Evolutionary conservation across 306 rosid species (phyloP).

Genomic region (Corylus heterophylla): DNA sequence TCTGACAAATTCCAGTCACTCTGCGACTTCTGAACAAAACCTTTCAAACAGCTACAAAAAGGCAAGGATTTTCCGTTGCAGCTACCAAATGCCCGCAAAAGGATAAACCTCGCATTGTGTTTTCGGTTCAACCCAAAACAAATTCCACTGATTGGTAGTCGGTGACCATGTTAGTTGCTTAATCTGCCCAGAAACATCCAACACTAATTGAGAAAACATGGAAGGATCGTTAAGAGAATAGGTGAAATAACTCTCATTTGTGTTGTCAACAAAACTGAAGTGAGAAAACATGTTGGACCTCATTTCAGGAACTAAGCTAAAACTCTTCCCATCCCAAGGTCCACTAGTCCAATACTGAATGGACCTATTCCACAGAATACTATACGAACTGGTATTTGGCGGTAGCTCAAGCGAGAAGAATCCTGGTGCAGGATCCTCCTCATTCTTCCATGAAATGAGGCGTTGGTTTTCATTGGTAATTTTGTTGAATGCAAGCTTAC

Average conservation of each 20-base stretch:
- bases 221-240: neutral
- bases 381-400: conserved; percentile 19
- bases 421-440: conserved; percentile 44
- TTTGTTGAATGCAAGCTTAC: conserved; percentile 36
- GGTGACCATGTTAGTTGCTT: neutral
- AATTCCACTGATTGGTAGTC: neutral
- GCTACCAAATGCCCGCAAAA: neutral
- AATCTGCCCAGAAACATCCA: neutral
- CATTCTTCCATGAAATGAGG: conserved; percentile 67
- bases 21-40: neutral
- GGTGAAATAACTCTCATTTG: neutral
- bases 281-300: neutral
- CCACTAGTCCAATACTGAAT: neutral
- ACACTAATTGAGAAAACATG: neutral
- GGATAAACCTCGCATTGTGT: neutral
- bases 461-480: conserved; percentile 41
- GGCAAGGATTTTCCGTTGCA: neutral
- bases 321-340: neutral
- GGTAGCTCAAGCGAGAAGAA: conserved; percentile 46
- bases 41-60: neutral
- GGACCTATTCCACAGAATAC: conserved; percentile 40
- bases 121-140: neutral
- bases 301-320: neutral
- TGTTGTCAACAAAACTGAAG: neutral
- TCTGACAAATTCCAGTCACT: neutral